Conservation (phyloP, 1,139 yeast genomes). For the Geotrichum cucujoidarum region DNA sequence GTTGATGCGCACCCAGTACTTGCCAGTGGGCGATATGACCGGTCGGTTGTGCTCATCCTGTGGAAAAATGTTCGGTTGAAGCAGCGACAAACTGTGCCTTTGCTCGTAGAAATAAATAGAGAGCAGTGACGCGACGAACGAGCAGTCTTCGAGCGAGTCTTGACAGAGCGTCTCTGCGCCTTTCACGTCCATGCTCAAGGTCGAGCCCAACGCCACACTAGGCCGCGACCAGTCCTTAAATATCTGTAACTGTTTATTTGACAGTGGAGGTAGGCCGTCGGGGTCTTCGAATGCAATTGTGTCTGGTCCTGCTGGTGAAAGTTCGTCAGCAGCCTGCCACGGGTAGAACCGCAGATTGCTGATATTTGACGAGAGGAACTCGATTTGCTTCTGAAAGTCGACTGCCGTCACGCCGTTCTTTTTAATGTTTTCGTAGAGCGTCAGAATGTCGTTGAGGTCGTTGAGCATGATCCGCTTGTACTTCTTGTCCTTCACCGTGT, state of each 20-base stretch:
- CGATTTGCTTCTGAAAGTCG: conserved; percentile 23
- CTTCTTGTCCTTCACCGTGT: conserved; percentile 8
- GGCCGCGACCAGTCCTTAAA: conserved; percentile 30
- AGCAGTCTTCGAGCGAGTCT: conserved; percentile 64
- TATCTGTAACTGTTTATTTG: conserved; percentile 23
- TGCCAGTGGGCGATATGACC: conserved; percentile 28
- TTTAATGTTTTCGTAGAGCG: conserved; percentile 24
- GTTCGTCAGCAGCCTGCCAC: conserved; percentile 23
- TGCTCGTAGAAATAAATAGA: conserved; percentile 37
- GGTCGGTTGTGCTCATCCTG: conserved; percentile 24
- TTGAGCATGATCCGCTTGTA: conserved; percentile 8
- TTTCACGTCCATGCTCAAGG: conserved; percentile 21
- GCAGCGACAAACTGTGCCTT: conserved; percentile 22
- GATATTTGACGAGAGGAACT: conserved; percentile 27
- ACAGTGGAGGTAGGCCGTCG: conserved; percentile 22
- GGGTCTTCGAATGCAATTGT: conserved; percentile 21
- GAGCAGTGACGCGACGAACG: conserved; percentile 64
- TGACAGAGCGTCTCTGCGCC: conserved; percentile 41
- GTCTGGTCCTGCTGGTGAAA: neutral
- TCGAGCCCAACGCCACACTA: conserved; percentile 23
- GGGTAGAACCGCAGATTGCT: conserved; percentile 26
- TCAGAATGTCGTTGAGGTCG: conserved; percentile 12
- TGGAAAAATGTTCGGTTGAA: conserved; percentile 27
- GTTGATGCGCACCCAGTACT: conserved; percentile 42
- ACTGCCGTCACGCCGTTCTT: conserved; percentile 9